phyloP scores from a whole-genome alignment of 768 basidiomycete species.

The Pleurotus pulmonarius region DNA sequence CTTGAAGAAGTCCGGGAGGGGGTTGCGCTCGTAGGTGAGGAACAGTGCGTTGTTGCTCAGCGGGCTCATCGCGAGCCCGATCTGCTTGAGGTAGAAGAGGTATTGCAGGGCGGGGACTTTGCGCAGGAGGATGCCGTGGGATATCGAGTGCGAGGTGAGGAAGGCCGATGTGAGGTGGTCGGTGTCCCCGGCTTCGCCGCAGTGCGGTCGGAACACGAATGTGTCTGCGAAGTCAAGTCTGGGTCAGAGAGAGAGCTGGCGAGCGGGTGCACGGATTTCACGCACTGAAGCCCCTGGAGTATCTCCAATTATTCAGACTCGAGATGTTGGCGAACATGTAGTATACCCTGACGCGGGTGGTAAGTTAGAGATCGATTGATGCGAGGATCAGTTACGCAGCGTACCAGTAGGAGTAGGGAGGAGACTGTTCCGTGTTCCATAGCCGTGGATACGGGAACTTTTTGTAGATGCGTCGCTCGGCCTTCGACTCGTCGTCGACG shows the following conservation, averaged over 20 bases:
- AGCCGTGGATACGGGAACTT: conserved; percentile 90
- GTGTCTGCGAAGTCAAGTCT: conserved; percentile 57
- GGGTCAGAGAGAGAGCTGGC: not conserved
- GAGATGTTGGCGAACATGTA: conserved; percentile 98
- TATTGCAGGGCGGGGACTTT: conserved; percentile 98
- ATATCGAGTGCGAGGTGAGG: conserved; percentile 95
- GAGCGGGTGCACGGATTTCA: conserved; percentile 10
- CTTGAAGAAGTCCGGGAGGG: conserved; percentile 95
- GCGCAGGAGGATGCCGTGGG: conserved; percentile 96
- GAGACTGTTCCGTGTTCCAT: conserved; percentile 88
- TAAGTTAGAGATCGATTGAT: not conserved
- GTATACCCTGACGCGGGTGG: conserved; percentile 64
- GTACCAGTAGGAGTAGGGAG: conserved; percentile 94
- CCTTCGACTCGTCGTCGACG: conserved; percentile 98
- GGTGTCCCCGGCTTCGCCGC: conserved; percentile 96
- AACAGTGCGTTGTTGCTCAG: conserved; percentile 97
- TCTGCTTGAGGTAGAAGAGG: conserved; percentile 96
- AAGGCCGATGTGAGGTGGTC: conserved; percentile 97
- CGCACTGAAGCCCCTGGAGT: conserved; percentile 86
- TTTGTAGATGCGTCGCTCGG: conserved; percentile 85
- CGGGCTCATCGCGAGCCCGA: conserved; percentile 98
- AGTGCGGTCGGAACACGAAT: conserved; percentile 94
- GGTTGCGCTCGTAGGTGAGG: conserved; percentile 94
- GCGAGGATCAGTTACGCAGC: not conserved
- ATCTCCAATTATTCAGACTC: conserved; percentile 91